phyloP scores from a whole-genome alignment of 192 early-diverging fungal species.

The Backusella mclennaniae region DNA sequence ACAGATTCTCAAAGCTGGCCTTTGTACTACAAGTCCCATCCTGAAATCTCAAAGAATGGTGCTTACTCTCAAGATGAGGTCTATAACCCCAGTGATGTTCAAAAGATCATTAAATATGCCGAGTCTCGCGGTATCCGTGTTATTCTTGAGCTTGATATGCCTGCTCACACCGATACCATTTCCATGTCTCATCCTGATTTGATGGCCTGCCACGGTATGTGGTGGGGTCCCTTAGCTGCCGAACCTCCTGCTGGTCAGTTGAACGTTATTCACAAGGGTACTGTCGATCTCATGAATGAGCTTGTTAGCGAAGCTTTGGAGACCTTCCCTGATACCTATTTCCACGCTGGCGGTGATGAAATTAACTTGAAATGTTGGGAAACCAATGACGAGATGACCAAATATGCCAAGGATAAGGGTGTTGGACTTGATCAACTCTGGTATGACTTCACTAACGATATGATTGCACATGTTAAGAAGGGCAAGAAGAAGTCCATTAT shows the following conservation, averaged over 20 bases:
- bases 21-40: conserved; percentile 57
- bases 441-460: conserved; percentile 21
- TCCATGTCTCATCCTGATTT: conserved; percentile 48
- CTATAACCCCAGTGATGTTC: conserved; percentile 70
- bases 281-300: conserved; percentile 53
- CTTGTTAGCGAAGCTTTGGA: conserved; percentile 58
- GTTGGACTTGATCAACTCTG: conserved; percentile 21
- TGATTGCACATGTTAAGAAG: conserved; percentile 8
- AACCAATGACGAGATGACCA: conserved; percentile 28
- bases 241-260: conserved; percentile 85
- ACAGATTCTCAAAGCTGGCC: conserved; percentile 74
- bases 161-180: conserved; percentile 65
- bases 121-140: conserved; percentile 75
- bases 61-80: conserved; percentile 63
- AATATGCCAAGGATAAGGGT: conserved; percentile 25
- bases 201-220: conserved; percentile 57
- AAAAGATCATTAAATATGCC: conserved; percentile 65
- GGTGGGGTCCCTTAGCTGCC: conserved; percentile 63
- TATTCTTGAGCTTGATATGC: conserved; percentile 85
- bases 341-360: conserved; percentile 80
- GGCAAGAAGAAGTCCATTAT: conserved; percentile 54
- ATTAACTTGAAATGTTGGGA: conserved; percentile 64
- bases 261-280: conserved; percentile 61
- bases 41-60: conserved; percentile 59
- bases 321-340: conserved; percentile 68